phyloP scores from a whole-genome alignment of 2,329 filamentous ascomycete species.

The Pseudogymnoascus sp. region DNA sequence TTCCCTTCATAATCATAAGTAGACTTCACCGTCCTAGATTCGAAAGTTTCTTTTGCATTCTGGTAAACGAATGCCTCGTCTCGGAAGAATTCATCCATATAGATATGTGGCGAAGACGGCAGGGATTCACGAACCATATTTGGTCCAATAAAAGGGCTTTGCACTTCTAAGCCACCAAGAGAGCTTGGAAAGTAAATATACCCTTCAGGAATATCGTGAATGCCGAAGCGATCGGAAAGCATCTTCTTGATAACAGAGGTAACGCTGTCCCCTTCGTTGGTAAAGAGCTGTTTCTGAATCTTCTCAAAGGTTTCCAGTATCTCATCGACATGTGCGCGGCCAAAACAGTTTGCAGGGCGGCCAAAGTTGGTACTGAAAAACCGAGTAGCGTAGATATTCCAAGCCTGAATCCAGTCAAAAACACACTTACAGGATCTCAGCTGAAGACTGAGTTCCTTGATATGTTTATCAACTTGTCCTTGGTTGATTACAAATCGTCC shows the following conservation, averaged over 20 bases:
- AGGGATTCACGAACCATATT: constrained; percentile 20
- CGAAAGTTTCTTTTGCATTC: constrained; percentile 26
- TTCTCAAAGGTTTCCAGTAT: constrained; percentile 41
- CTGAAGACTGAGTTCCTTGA: constrained; percentile 45
- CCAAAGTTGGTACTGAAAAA: constrained; percentile 52
- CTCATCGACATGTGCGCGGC: constrained; percentile 45
- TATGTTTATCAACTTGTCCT: constrained; percentile 44
- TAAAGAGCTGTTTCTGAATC: constrained; percentile 44
- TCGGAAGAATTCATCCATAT: constrained; percentile 23
- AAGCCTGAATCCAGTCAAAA: constrained; percentile 50
- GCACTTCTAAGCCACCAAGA: constrained; percentile 32
- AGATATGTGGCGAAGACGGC: constrained; percentile 17
- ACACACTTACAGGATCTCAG: constrained; percentile 44
- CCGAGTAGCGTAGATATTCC: constrained; percentile 47
- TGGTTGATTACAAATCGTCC: constrained; percentile 48
- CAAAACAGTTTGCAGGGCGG: constrained; percentile 44
- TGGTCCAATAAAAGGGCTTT: constrained; percentile 31
- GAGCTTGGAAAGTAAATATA: constrained; percentile 33
- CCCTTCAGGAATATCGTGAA: constrained; percentile 29
- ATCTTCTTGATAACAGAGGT: constrained; percentile 39
- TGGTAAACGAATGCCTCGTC: constrained; percentile 29
- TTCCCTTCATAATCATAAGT: constrained; percentile 12
- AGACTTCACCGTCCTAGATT: constrained; percentile 16
- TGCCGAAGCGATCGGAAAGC: constrained; percentile 41
- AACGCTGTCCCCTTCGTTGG: constrained; percentile 31